Conservation (phyloP, 2,329 filamentous ascomycete species). For the Fusarium sp. region DNA sequence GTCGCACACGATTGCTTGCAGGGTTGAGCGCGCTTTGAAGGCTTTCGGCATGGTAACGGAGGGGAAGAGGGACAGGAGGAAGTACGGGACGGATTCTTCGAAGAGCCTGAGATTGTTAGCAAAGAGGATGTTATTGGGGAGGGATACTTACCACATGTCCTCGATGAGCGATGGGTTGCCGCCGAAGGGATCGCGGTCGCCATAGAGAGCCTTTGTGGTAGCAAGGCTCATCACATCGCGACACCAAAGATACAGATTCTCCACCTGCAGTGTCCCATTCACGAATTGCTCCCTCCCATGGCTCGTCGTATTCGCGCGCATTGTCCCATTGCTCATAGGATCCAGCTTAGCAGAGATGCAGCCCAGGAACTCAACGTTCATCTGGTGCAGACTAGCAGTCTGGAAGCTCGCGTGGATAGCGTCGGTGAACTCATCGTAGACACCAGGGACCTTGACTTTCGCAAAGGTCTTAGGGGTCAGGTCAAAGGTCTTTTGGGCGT, state of each 20-base stretch:
- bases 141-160: conserved; percentile 34
- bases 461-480: conserved; percentile 51
- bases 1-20: conserved; percentile 47
- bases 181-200: conserved; percentile 59
- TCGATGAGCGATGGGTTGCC: conserved; percentile 37
- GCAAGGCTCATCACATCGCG: conserved; percentile 56
- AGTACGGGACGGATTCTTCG: conserved; percentile 44
- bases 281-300: conserved; percentile 26
- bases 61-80: conserved; percentile 51
- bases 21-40: conserved; percentile 45
- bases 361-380: conserved; percentile 40
- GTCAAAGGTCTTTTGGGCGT: conserved; percentile 56
- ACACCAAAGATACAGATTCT: conserved; percentile 57
- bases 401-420: conserved; percentile 52
- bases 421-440: conserved; percentile 50
- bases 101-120: conserved; percentile 40
- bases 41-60: conserved; percentile 50
- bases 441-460: conserved; percentile 30
- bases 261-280: conserved; percentile 47
- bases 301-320: conserved; percentile 7
- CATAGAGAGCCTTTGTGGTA: conserved; percentile 58
- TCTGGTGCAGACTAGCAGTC: conserved; percentile 53
- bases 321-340: conserved; percentile 22
- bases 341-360: conserved; percentile 31
- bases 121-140: rapidly evolving